A percentile compares a stretch with the other conserved stretches of the same genome.
Evolutionary conservation across 441 rosid genomes (phyloP).

Genomic region (Hura crepitans): DNA sequence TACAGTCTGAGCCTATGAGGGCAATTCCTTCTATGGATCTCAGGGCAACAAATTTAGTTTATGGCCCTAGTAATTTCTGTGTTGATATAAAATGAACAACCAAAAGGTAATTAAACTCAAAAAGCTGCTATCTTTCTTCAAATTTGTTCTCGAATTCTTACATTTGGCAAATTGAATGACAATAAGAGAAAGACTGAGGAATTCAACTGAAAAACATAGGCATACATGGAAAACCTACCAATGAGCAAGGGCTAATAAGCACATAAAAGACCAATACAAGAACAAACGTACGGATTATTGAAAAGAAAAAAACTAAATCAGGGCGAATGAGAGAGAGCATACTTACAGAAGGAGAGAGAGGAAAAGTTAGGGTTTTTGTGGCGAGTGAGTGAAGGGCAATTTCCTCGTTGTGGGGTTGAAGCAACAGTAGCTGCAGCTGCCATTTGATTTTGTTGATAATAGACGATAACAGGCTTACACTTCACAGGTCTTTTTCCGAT

Average conservation of each 20-base stretch:
- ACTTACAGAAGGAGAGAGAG: slow-evolving; percentile 26
- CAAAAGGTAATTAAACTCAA: background rate
- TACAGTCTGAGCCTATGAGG: background rate
- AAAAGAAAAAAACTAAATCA: slow-evolving; percentile 4
- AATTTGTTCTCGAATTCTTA: too few species aligned
- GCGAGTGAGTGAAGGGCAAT: background rate
- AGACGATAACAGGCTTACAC: background rate
- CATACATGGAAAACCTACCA: background rate
- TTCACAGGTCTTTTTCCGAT: background rate
- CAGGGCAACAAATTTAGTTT: background rate
- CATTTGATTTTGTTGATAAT: slow-evolving; percentile 5
- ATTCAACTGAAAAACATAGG: slow-evolving; percentile 4
- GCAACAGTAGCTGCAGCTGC: background rate
- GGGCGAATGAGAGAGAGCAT: background rate
- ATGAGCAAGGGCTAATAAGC: slow-evolving; percentile 2
- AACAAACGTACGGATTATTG: background rate
- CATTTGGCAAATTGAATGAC: background rate
- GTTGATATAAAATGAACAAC: background rate
- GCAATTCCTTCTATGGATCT: background rate
- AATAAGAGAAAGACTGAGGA: background rate
- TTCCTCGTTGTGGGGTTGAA: slow-evolving; percentile 11
- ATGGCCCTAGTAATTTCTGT: background rate
- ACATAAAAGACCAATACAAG: background rate
- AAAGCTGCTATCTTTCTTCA: slow-evolving; percentile 1
- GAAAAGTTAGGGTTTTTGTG: slow-evolving; percentile 7